phyloP scores from a whole-genome alignment of 495 filamentous ascomycete genomes.

The Lasiosphaeria miniovina region DNA sequence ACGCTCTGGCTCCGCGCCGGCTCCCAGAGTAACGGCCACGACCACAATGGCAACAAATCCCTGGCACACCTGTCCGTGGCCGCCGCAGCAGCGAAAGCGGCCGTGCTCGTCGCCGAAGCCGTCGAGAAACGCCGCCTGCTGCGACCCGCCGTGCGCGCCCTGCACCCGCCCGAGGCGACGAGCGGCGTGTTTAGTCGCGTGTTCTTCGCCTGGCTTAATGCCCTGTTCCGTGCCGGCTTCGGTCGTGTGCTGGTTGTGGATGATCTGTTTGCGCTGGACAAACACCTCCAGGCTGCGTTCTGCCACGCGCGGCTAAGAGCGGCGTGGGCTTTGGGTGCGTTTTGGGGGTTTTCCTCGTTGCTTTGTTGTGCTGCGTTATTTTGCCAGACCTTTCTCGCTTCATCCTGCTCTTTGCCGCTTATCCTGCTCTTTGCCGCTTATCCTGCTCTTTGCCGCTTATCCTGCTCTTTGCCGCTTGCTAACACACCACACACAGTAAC shows the following conservation, averaged over 20 bases:
- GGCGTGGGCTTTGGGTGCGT: slow-evolving; percentile 29
- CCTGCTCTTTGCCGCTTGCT: slow-evolving; percentile 14
- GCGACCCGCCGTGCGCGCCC: slow-evolving; percentile 32
- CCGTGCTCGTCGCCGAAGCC: slow-evolving; percentile 50
- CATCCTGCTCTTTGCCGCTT: too few species aligned
- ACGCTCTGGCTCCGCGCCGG: slow-evolving; percentile 40
- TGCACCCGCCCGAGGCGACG: slow-evolving; percentile 33
- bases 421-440: too few species aligned
- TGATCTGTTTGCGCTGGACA: slow-evolving; percentile 43
- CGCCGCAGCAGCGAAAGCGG: slow-evolving; percentile 25
- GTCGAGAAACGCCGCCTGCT: slow-evolving; percentile 50
- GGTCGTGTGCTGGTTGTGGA: slow-evolving; percentile 27
- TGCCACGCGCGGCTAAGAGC: slow-evolving; percentile 32
- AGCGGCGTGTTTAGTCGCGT: slow-evolving; percentile 31
- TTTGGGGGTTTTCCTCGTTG: too few species aligned
- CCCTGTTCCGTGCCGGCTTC: slow-evolving; percentile 34
- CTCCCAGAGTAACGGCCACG: too few species aligned
- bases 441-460: too few species aligned
- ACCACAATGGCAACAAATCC: not conserved
- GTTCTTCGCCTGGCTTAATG: slow-evolving; percentile 43
- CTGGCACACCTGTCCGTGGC: slow-evolving; percentile 24
- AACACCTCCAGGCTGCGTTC: slow-evolving; percentile 43
- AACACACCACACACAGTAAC: slow-evolving; percentile 17
- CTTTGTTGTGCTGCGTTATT: not conserved
- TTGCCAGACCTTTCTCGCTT: not conserved